These are phyloP conservation scores for Alternaria gansuensis DNA, from an alignment of 2,329 filamentous ascomycete genomes.

Conservation along the genomic window DNA sequence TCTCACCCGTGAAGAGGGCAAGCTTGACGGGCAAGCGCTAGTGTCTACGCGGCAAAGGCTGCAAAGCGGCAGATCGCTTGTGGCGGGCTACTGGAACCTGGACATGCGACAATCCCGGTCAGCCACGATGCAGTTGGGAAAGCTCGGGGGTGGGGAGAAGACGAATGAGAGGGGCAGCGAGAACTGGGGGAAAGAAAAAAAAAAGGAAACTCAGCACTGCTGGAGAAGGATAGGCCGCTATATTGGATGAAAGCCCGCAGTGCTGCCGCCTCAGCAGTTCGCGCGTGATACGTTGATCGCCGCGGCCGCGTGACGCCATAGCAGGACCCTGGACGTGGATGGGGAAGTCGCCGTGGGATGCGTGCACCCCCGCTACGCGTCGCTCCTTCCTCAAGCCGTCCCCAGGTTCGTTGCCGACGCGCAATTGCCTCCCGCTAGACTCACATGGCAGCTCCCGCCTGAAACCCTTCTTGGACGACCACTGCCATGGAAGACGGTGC, in stretches of 20 bases:
- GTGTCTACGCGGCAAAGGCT: conserved; percentile 30
- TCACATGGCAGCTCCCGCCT: conserved; percentile 23
- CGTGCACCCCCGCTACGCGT: conserved; percentile 20
- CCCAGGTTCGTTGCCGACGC: conserved; percentile 13
- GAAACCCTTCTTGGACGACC: conserved; percentile 16
- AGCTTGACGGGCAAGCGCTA: conserved; percentile 26
- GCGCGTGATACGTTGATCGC: conserved; percentile 24
- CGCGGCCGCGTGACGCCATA: conserved; percentile 30
- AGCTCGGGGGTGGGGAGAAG: not conserved
- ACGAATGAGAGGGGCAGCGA: conserved; percentile 18
- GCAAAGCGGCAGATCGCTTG: conserved; percentile 27
- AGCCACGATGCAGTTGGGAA: not conserved
- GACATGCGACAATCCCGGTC: conserved; percentile 19
- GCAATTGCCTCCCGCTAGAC: not conserved
- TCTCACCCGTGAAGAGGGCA: conserved; percentile 26
- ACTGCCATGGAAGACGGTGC: not conserved
- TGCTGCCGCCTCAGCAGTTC: conserved; percentile 24
- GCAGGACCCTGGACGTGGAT: conserved; percentile 12
- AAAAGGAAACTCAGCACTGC: conserved; percentile 4
- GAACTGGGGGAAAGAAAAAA: conserved; percentile 7
- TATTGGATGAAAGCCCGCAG: conserved; percentile 5
- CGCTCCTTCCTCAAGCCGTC: conserved; percentile 5
- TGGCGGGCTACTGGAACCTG: conserved; percentile 19
- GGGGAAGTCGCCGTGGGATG: conserved; percentile 12
- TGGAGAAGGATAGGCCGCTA: conserved; percentile 18